Evolutionary conservation across 176 grass and related monocot species (phyloP).

Genomic region (Oryza coarctata): DNA sequence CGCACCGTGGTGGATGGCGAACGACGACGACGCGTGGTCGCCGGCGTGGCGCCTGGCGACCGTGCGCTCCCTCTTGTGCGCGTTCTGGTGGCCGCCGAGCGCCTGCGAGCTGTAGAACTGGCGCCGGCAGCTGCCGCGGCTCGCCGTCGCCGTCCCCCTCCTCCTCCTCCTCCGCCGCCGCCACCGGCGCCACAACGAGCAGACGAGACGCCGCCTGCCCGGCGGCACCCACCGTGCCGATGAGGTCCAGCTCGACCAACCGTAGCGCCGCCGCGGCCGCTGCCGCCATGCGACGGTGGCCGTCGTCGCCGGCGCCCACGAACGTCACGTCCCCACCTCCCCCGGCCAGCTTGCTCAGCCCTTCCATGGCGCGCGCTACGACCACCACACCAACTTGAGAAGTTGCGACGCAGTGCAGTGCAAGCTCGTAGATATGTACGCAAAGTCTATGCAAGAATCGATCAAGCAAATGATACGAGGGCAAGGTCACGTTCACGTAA

Average conservation of each 20-base stretch:
- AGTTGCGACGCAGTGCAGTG: not conserved
- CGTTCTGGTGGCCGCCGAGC: slow-evolving; percentile 91
- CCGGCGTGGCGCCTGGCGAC: slow-evolving; percentile 28
- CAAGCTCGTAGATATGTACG: not conserved
- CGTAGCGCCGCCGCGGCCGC: not conserved
- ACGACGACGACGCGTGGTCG: not conserved
- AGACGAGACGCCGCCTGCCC: not conserved
- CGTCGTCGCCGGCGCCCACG: not conserved
- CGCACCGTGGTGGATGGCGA: slow-evolving; percentile 25
- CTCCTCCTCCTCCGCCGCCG: not conserved
- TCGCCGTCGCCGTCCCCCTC: not conserved
- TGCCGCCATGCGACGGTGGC: not conserved
- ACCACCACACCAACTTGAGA: not conserved
- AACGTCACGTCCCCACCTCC: not conserved
- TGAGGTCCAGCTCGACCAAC: slow-evolving; percentile 45
- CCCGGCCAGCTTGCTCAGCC: not conserved
- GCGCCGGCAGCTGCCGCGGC: slow-evolving; percentile 53
- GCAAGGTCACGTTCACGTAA: not conserved
- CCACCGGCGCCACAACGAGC: not conserved
- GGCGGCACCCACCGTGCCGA: slow-evolving; percentile 24
- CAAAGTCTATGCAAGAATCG: not conserved
- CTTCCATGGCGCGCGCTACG: not conserved
- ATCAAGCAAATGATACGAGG: not conserved
- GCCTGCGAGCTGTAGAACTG: slow-evolving; percentile 91
- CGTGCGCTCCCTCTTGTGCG: slow-evolving; percentile 65